Conservation (phyloP, 2,329 filamentous ascomycete genomes). For the Colletotrichum sp. region DNA sequence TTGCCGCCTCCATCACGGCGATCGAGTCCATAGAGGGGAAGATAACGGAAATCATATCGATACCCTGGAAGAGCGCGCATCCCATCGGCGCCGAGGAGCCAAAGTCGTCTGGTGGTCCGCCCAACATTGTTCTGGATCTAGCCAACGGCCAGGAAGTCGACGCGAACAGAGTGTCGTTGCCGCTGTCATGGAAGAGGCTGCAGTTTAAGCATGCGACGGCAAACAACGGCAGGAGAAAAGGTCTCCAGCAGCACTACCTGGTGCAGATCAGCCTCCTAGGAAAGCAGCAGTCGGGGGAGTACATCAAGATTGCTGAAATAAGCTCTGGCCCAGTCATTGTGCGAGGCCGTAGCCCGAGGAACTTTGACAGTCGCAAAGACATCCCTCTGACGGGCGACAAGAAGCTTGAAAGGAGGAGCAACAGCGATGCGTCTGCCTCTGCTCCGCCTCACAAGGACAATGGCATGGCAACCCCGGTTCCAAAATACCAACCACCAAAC, state of each 20-base stretch:
- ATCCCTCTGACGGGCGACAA: slow-evolving; percentile 70
- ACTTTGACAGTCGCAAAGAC: slow-evolving; percentile 91
- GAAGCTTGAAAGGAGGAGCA: slow-evolving; percentile 49
- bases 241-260: slow-evolving; percentile 93
- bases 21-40: slow-evolving; percentile 94
- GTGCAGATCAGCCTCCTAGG: slow-evolving; percentile 85
- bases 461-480: slow-evolving; percentile 2
- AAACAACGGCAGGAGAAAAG: slow-evolving; percentile 93
- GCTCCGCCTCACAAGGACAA: slow-evolving; percentile 26
- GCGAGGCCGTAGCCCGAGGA: slow-evolving; percentile 87
- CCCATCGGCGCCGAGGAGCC: slow-evolving; percentile 52
- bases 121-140: slow-evolving; percentile 60
- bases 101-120: slow-evolving; percentile 55
- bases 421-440: slow-evolving; percentile 28
- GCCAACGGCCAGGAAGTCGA: slow-evolving; percentile 72
- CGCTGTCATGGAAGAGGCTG: slow-evolving; percentile 90
- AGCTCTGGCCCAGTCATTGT: slow-evolving; percentile 95
- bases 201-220: slow-evolving; percentile 97
- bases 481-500: slow-evolving; percentile 34
- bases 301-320: slow-evolving; percentile 79
- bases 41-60: slow-evolving; percentile 90
- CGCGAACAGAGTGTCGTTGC: slow-evolving; percentile 77
- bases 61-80: slow-evolving; percentile 88
- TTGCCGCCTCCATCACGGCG: slow-evolving; percentile 83
- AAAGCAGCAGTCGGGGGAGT: slow-evolving; percentile 71